Evolutionary conservation across 164 flowering plant species (phyloP).

Genomic region (Dillenia suffruticosa): DNA sequence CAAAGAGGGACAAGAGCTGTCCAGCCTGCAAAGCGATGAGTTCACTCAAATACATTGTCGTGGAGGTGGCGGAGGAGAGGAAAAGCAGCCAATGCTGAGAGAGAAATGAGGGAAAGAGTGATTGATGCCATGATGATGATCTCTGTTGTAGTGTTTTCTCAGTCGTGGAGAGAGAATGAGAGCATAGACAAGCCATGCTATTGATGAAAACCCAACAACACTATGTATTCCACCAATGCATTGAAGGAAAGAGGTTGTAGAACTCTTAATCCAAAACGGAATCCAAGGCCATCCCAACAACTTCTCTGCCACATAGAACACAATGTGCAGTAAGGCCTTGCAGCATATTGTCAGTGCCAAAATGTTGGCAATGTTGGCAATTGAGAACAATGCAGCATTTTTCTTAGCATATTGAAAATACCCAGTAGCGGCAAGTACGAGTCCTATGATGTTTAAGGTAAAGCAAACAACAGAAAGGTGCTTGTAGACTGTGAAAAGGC

Average conservation of each 20-base stretch:
- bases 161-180: slow-evolving; percentile 32
- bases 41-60: slow-evolving; percentile 55
- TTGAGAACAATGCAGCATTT: no score
- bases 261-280: slow-evolving; percentile 40
- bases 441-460: slow-evolving; percentile 23
- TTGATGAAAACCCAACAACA: slow-evolving; percentile 50
- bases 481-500: slow-evolving; percentile 60
- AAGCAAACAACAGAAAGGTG: slow-evolving; percentile 35
- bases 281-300: slow-evolving; percentile 39
- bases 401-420: no score
- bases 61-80: slow-evolving; percentile 65
- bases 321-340: no score
- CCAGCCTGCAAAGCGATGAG: slow-evolving; percentile 57
- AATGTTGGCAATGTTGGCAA: no score
- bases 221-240: slow-evolving; percentile 62
- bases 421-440: no score
- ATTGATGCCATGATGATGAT: slow-evolving; percentile 34
- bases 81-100: slow-evolving; percentile 56
- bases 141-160: slow-evolving; percentile 28
- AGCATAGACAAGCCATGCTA: slow-evolving; percentile 59
- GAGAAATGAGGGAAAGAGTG: slow-evolving; percentile 38
- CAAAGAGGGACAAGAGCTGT: slow-evolving; percentile 43
- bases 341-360: no score
- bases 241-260: slow-evolving; percentile 44
- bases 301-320: no score